phyloP scores from a whole-genome alignment of 2,329 filamentous ascomycete species.

The Trichocomaceae sp. region DNA sequence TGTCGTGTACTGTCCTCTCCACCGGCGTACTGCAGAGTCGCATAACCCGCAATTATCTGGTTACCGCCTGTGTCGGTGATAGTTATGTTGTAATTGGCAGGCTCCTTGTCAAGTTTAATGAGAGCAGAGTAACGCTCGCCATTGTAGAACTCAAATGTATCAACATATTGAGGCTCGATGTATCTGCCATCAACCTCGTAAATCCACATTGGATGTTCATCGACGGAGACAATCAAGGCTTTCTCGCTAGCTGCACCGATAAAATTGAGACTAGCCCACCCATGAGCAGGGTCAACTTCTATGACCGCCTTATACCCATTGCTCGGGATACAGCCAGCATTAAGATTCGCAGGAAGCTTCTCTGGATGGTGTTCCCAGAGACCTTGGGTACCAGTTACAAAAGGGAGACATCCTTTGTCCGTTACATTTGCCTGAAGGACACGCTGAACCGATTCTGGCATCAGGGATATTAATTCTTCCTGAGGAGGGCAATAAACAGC shows the following conservation, averaged over 20 bases:
- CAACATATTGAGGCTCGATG: slow-evolving; percentile 33
- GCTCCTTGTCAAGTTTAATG: slow-evolving; percentile 38
- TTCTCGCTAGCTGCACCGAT: slow-evolving; percentile 30
- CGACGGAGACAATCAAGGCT: slow-evolving; percentile 34
- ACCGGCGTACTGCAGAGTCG: slow-evolving; percentile 40
- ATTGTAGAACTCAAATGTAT: slow-evolving; percentile 27
- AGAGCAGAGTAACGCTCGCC: slow-evolving; percentile 39
- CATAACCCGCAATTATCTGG: slow-evolving; percentile 52
- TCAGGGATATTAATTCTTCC: slow-evolving; percentile 9
- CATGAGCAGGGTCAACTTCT: slow-evolving; percentile 25
- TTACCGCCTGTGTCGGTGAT: slow-evolving; percentile 44
- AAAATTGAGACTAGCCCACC: slow-evolving; percentile 35
- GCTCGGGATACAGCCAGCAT: slow-evolving; percentile 17
- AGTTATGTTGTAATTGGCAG: slow-evolving; percentile 51
- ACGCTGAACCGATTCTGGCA: not conserved
- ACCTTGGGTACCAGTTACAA: slow-evolving; percentile 10
- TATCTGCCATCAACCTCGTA: slow-evolving; percentile 41
- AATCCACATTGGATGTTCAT: slow-evolving; percentile 40
- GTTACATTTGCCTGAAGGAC: slow-evolving; percentile 19
- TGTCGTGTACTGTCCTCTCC: slow-evolving; percentile 16
- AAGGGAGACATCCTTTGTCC: slow-evolving; percentile 13
- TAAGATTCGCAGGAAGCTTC: slow-evolving; percentile 12
- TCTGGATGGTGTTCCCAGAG: slow-evolving; percentile 10
- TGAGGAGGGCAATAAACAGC: slow-evolving; percentile 16
- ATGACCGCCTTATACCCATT: slow-evolving; percentile 24